Base-by-base conservation (phyloP, 179 eudicot species). In the Patellifolia procumbens region DNA sequence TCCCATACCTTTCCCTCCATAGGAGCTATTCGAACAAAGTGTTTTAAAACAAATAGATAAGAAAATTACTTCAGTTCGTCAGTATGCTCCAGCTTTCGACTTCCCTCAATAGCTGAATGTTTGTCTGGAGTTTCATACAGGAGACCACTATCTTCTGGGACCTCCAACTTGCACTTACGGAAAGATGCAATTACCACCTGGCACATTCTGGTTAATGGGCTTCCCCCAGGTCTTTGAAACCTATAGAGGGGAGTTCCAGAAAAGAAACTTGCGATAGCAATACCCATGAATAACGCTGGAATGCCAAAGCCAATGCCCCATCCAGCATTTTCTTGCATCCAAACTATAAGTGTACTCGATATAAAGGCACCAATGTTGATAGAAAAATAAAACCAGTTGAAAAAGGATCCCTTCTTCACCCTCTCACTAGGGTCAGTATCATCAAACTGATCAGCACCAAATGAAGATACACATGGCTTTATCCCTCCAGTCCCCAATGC, bases 371-470 rank as follows among this genome's bases (percentile, higher is more conserved):
- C 97, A 68, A 90, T 79, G 70, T 88, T 86, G 77, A 91, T 81
- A 32, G 88, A 87, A 63, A 91, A 87, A 80, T 86, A 91, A 75
- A 85, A 91, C 91, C 91, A 91, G 75, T 88, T 91, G 79, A 91
- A 91, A 69, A 89, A 91, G 19, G 92, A 88, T 43, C 89, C 90
- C 72, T 89, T 91, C 84, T 82, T 84, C 19, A 83, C 81, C 46
- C 87, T 88, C 79, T 91, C 97, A 62, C 29, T 69, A 11, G 89
- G 74, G 72, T 91, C 92, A 1, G 90, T 87, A 51, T 91, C 93
- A 72, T 91, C 96, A 84, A 91, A 91, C 77, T 91, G 96, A 79
- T 88, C 93, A 13, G 96, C 96, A 32, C 96, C 96, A 49, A 91
- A 89, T 17, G 96, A 81, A 3, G 92, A 87, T 80, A 90, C 88